A percentile compares a stretch with the other conserved stretches of the same genome.
phyloP scores from a whole-genome alignment of 495 filamentous ascomycete genomes.

The Usnea hakonensis region DNA sequence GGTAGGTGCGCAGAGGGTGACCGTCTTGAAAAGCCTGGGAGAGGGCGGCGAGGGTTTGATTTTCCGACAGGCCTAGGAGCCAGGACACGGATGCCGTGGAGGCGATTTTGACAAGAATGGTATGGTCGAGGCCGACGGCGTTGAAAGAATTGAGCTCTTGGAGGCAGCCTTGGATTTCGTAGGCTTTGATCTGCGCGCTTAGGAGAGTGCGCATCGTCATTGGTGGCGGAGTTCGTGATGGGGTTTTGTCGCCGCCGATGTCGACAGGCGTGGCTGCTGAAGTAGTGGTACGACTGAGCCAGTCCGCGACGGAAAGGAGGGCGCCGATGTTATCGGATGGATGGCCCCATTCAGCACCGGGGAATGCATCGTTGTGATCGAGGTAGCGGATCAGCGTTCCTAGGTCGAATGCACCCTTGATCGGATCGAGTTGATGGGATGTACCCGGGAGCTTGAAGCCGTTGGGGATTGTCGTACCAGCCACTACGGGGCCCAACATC shows the following conservation, averaged over 20 bases:
- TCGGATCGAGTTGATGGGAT: constrained; percentile 27
- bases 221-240: background rate
- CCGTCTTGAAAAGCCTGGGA: constrained; percentile 39
- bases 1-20: constrained; percentile 32
- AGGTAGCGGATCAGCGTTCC: constrained; percentile 38
- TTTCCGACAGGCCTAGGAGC: constrained; percentile 32
- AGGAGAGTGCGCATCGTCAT: constrained; percentile 30
- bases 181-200: constrained; percentile 37
- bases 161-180: constrained; percentile 41
- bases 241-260: background rate
- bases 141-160: constrained; percentile 39
- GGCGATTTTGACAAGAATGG: constrained; percentile 40
- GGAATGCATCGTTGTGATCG: constrained; percentile 41
- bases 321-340: constrained; percentile 34
- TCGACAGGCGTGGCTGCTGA: too few relatives aligned
- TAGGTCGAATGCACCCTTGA: constrained; percentile 39
- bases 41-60: constrained; percentile 31
- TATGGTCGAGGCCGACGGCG: constrained; percentile 37
- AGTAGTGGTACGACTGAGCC: too few relatives aligned
- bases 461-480: constrained; percentile 24
- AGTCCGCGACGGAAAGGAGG: too few relatives aligned
- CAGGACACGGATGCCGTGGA: constrained; percentile 33
- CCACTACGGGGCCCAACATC: constrained; percentile 27
- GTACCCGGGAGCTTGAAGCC: constrained; percentile 41
- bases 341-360: constrained; percentile 41